phyloP scores from a whole-genome alignment of 2,329 filamentous ascomycete genomes.

The Tolypocladium endophyticum region DNA sequence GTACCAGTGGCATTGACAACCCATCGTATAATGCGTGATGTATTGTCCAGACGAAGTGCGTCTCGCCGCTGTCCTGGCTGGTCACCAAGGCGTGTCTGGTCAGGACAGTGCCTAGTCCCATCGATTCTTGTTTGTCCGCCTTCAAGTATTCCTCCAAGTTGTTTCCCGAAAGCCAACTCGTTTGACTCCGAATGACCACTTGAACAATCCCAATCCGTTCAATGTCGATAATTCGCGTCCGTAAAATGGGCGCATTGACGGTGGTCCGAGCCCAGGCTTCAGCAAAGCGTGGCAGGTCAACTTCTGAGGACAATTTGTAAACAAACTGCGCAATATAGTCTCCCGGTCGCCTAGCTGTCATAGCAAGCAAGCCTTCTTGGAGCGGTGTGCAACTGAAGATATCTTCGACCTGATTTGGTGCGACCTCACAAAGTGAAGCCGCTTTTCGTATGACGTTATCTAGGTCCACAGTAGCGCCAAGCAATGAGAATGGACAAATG shows the following conservation, averaged over 20 bases:
- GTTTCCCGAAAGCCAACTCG: neutral
- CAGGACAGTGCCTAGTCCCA: neutral
- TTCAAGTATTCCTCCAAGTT: neutral
- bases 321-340: conserved; percentile 1
- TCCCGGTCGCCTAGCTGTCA: neutral
- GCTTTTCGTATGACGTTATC: too few relatives aligned
- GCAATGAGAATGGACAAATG: too few relatives aligned
- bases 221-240: conserved; percentile 2
- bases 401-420: neutral
- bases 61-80: too few relatives aligned
- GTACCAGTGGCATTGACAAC: neutral
- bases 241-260: conserved; percentile 1
- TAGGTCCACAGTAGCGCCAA: too few relatives aligned
- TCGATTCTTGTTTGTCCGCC: neutral
- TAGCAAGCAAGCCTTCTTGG: conserved; percentile 2
- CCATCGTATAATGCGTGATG: neutral
- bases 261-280: conserved; percentile 1
- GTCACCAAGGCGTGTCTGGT: neutral
- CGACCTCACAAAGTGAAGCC: too few relatives aligned
- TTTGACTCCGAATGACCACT: neutral
- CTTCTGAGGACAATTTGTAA: neutral
- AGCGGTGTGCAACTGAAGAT: conserved; percentile 2
- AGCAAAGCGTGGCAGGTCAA: conserved; percentile 1
- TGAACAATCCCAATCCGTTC: neutral
- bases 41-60: neutral